phyloP scores from a whole-genome alignment of 148 eudicot genomes.

The Spergularia marina region DNA sequence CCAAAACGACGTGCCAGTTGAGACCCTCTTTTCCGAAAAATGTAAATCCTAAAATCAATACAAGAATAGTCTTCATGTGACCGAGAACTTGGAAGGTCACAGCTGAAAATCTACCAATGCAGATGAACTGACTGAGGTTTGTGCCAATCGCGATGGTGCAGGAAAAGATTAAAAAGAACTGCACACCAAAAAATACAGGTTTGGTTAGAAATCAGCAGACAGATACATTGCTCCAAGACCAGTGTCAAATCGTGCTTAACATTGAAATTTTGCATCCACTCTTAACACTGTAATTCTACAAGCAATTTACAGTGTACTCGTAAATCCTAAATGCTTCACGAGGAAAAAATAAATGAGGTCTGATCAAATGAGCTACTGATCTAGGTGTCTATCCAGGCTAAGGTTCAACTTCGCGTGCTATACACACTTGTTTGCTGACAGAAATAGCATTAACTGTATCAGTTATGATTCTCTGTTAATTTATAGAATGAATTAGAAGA shows the following conservation, averaged over 20 bases:
- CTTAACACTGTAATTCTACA: not conserved
- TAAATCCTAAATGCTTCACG: no score
- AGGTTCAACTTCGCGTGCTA: no score
- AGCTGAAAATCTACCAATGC: constrained; percentile 49
- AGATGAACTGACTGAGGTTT: constrained; percentile 54
- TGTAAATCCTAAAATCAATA: constrained; percentile 39
- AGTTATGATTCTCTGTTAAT: no score
- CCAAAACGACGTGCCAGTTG: constrained; percentile 37
- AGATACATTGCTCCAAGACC: not conserved
- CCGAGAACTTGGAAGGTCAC: constrained; percentile 55
- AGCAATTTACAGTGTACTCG: no score
- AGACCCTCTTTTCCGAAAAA: constrained; percentile 50
- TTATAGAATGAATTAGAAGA: no score
- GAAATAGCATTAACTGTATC: no score
- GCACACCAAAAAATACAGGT: constrained; percentile 9
- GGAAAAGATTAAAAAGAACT: constrained; percentile 42
- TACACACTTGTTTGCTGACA: no score
- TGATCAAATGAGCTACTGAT: no score
- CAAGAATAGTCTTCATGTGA: constrained; percentile 52
- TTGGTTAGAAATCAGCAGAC: not conserved
- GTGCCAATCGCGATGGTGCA: constrained; percentile 50
- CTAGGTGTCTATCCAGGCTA: no score
- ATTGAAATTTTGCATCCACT: not conserved
- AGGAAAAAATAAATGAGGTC: no score
- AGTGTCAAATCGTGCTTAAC: not conserved